A percentile compares a stretch with the other conserved stretches of the same genome.
These are phyloP conservation scores for Lentinula novae-zelandiae DNA, from an alignment of 1,284 basidiomycete species.

Conservation along the genomic window DNA sequence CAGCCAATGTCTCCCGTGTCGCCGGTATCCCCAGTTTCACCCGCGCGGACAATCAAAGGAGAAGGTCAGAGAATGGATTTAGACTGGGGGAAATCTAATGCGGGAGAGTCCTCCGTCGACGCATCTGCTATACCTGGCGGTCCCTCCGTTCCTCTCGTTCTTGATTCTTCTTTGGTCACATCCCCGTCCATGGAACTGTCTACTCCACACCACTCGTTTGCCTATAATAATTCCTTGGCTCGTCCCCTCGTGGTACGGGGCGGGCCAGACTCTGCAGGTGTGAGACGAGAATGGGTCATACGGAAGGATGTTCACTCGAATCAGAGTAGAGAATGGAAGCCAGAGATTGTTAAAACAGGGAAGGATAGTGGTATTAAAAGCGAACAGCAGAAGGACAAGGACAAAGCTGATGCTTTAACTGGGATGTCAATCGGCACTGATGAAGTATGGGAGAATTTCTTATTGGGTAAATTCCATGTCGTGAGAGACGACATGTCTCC, in stretches of 20 bases:
- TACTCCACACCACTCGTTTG: neutral
- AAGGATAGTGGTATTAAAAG: neutral
- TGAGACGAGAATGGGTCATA: constrained; percentile 9
- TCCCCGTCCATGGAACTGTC: neutral
- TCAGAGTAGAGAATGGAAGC: neutral
- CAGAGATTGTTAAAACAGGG: neutral
- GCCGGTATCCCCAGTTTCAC: neutral
- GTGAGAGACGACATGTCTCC: constrained; percentile 8
- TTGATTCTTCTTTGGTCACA: neutral
- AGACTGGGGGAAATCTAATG: neutral
- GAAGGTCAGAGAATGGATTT: neutral
- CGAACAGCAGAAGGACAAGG: neutral
- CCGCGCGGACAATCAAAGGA: neutral
- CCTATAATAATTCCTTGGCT: constrained; percentile 9
- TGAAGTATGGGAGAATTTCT: constrained; percentile 12
- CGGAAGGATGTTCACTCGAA: neutral
- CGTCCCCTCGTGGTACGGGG: constrained; percentile 6
- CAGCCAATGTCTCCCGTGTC: neutral
- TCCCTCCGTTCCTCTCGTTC: neutral
- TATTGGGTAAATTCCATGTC: constrained; percentile 11
- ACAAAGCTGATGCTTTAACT: neutral
- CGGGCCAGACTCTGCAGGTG: constrained; percentile 1
- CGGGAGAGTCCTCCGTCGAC: neutral
- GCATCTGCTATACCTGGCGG: neutral
- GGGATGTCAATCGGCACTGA: constrained; percentile 8